Evolutionary conservation across 108 stramenopile species (phyloP).

Genomic region (Cyclotella cryptica): DNA sequence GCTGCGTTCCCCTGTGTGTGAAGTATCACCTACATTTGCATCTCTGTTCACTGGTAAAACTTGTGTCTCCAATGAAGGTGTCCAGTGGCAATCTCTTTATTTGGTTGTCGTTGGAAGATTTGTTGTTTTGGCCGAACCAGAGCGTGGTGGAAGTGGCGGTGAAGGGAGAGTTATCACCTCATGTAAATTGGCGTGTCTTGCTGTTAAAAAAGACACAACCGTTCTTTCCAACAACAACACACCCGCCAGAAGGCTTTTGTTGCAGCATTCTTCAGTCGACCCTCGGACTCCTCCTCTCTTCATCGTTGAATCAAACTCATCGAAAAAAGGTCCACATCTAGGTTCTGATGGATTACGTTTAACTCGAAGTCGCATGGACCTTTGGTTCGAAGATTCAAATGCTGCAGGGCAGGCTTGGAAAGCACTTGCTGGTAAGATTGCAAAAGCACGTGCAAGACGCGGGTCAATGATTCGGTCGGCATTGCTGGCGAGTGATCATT

Average conservation of each 20-base stretch:
- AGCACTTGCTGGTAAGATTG: conserved; percentile 55
- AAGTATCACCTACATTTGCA: conserved; percentile 64
- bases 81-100: conserved; percentile 91
- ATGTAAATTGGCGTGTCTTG: conserved; percentile 62
- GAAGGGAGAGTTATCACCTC: conserved; percentile 74
- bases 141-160: conserved; percentile 57
- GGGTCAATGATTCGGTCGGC: conserved; percentile 50
- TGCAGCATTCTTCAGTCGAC: conserved; percentile 65
- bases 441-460: conserved; percentile 54
- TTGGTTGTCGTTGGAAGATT: conserved; percentile 68
- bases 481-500: conserved; percentile 8
- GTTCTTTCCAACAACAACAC: conserved; percentile 53
- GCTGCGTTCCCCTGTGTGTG: conserved; percentile 87
- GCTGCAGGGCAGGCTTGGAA: conserved; percentile 65
- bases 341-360: conserved; percentile 38
- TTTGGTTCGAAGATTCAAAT: conserved; percentile 89
- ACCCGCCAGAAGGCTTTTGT: conserved; percentile 72
- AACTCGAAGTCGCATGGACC: conserved; percentile 67
- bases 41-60: conserved; percentile 66
- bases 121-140: conserved; percentile 80
- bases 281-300: conserved; percentile 71
- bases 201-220: conserved; percentile 59
- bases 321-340: conserved; percentile 16
- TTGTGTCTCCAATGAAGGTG: conserved; percentile 80
- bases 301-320: conserved; percentile 44